Evolutionary conservation across 2,329 filamentous ascomycete genomes (phyloP), one percentile per base, ranked within the genome.

Genomic region (Xylaria sp.): DNA sequence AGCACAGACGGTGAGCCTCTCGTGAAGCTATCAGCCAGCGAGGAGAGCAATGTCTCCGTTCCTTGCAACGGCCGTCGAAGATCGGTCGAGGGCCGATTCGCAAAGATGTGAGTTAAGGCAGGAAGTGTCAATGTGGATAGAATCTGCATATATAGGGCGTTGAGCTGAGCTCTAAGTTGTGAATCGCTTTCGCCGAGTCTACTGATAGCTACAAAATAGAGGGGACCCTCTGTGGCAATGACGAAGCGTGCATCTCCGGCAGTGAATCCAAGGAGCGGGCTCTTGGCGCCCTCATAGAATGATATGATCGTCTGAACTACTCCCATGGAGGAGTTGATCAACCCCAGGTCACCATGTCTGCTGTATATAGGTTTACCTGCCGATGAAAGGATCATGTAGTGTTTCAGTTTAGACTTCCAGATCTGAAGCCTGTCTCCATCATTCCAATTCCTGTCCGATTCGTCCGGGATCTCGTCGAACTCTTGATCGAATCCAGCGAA

Each of bases 351-450:
- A 49, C 97, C 96, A 78, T 99, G 95, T 58, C 97, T 89, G 77
- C 94, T 98, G 86, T 95, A 99, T 58, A 99, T 97, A 12, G 96
- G 97, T 79, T 99, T 99, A 23, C 96, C 96, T 10, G 97, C 95
- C 15, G 94, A 95, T 2, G 96, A 98, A 1, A 99, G 84, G 75
- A 99, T 97, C 81, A 99, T 89, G 80, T 97, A 99, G 81, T 99
- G 96, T 81, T 99, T 99, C 71, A 94, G 86, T 82, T 98, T 98
- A 46, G 92, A 89, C 78, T 94, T 96, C 94, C 94, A 99, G 71
- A 90, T 85, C 18, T 84, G 82, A 49, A 97, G 84, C 31, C 93
- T 83, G 56, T 85, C 82, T 56, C 90, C 88, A 63, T 89, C 86
- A 56, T 79, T 80, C 68, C 82, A 78, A 41, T 80, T 78, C 56